Percentiles rank a stretch among this genome's conserved stretches.
Conservation (phyloP, 78 protist genomes). For the Blattamonas nauphoetae region DNA sequence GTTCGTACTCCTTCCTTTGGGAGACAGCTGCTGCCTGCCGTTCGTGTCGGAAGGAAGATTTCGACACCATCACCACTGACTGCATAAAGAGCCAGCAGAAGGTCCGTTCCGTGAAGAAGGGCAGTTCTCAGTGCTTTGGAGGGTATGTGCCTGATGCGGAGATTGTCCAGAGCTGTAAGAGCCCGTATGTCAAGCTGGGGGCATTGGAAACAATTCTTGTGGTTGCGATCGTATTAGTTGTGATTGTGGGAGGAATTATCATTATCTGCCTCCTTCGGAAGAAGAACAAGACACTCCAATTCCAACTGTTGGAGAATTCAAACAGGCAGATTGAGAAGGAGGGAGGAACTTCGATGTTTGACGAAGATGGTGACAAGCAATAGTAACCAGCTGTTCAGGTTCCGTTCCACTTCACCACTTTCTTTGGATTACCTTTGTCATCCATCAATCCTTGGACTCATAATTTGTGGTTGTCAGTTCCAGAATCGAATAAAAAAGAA, state of each 20-base stretch:
- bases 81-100: background rate
- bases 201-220: background rate
- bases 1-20: no score
- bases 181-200: background rate
- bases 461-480: no score
- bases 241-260: background rate
- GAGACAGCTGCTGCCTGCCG: background rate
- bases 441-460: no score
- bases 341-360: no score
- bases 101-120: background rate
- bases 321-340: no score
- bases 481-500: no score
- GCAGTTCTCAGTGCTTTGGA: background rate
- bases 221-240: background rate
- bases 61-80: background rate
- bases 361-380: no score
- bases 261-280: background rate
- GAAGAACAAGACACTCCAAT: background rate
- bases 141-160: background rate
- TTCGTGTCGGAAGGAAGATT: background rate
- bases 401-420: no score
- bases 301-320: background rate
- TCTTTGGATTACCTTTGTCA: no score
- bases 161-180: background rate
- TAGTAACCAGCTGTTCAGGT: no score